Base-by-base conservation (phyloP, 73 alveolate genomes). In the Paramecium pentaurelia region DNA sequence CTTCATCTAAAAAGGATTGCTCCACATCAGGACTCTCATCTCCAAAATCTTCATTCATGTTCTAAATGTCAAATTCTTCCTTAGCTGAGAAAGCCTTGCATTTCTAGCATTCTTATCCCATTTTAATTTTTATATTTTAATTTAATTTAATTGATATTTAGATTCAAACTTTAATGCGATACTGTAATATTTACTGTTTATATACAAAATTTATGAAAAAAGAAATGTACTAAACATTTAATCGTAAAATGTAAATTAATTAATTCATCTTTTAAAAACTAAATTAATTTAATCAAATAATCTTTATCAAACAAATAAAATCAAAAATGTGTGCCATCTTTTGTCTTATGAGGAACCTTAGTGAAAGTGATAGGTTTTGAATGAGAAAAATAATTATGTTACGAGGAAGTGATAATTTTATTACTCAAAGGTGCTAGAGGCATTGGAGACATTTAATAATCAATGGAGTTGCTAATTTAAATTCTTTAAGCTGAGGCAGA, bases 11-110 rank as follows among this genome's bases (percentile, higher is more conserved):
- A 28, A 64, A 32, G 11, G 84, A 64, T 28, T 28, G 12, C 28
- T 64, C 84, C 12, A 64, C 30, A 64, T 64, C 84, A 25, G 84
- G 84, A 64, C 84, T 64, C 28, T 64, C 84, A 7, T 64, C 84
- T 32, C 84, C 84, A 9, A 64, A 32, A 11, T 34, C 84, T 27
- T 64, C 45, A 64, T 64, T 30, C 84, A 64, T 64, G 42, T 64
- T n/a, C 51, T 64, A 9, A 9, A 64, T 25, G 9, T 28, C 47
- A 64, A 64, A 64, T 14, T 64, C 84, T 64, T 64, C 84, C 28
- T 34, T 64, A 1, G 12, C 47, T 28, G 42, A 64, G 9, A 25
- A 64, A 28, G 28, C 84, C 1, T 64, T 64, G 10, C 84, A 64
- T 64, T 34, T 28, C 27, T 28, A 27, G 12, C 84, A 64, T 34